Percentiles rank a stretch among this genome's conserved stretches.
phyloP scores from a whole-genome alignment of 305 asterid species.

The Fraxinus albicans region DNA sequence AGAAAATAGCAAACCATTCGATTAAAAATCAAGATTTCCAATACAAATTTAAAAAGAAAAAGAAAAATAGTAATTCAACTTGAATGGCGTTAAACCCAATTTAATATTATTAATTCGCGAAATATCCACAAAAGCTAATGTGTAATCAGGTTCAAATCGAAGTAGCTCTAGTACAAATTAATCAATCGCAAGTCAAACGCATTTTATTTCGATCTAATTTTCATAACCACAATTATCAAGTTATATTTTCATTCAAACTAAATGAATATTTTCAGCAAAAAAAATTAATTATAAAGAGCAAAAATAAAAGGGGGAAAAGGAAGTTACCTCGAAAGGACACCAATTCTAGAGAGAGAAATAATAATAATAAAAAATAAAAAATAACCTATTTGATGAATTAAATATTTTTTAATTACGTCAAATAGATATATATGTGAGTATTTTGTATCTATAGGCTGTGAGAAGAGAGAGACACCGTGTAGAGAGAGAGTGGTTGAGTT shows the following conservation, averaged over 20 bases:
- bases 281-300: constrained; percentile 7
- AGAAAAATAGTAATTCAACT: constrained; percentile 5
- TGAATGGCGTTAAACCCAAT: constrained; percentile 1
- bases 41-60: not conserved
- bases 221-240: constrained; percentile 19
- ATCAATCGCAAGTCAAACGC: constrained; percentile 44
- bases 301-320: not conserved
- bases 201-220: constrained; percentile 44
- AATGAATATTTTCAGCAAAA: constrained; percentile 15
- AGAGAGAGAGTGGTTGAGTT: constrained; percentile 16
- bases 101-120: constrained; percentile 19
- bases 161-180: constrained; percentile 28
- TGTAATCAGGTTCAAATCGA: constrained; percentile 45
- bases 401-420: constrained; percentile 15
- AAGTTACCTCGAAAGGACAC: constrained; percentile 44
- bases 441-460: constrained; percentile 21
- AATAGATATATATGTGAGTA: constrained; percentile 10
- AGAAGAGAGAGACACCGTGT: constrained; percentile 17
- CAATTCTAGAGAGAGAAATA: constrained; percentile 55
- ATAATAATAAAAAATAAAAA: not conserved
- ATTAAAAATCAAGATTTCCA: constrained; percentile 14
- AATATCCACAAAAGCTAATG: constrained; percentile 17
- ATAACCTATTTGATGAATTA: constrained; percentile 3
- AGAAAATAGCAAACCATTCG: not conserved
- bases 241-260: constrained; percentile 25